Percentiles rank a stretch among this genome's conserved stretches.
Conservation (phyloP, 495 filamentous ascomycete species). For the Collariella sp. region DNA sequence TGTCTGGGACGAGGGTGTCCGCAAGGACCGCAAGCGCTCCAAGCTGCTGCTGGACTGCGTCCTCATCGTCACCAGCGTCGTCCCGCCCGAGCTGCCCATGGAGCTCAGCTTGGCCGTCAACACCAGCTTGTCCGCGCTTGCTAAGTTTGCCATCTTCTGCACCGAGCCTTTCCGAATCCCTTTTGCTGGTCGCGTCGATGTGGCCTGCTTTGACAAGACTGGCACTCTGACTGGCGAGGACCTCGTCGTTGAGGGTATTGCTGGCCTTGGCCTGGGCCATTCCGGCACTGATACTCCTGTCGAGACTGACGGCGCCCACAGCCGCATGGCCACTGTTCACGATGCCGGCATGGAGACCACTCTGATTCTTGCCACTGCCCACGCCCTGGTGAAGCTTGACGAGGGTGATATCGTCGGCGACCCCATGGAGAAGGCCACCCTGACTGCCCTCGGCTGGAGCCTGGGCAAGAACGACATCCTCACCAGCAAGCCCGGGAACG, state of each 20-base stretch:
- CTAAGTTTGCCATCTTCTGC: slow-evolving; percentile 94
- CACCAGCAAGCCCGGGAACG: slow-evolving; percentile 42
- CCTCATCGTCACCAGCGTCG: slow-evolving; percentile 93
- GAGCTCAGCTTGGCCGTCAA: slow-evolving; percentile 96
- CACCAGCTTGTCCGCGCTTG: slow-evolving; percentile 91
- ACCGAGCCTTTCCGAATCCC: slow-evolving; percentile 99
- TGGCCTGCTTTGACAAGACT: slow-evolving; percentile 98
- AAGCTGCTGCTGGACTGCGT: slow-evolving; percentile 97
- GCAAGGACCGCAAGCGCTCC: slow-evolving; percentile 86
- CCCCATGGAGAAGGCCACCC: slow-evolving; percentile 96
- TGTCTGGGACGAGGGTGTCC: slow-evolving; percentile 94
- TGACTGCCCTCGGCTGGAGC: slow-evolving; percentile 81
- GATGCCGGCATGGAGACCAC: slow-evolving; percentile 71
- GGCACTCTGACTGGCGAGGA: slow-evolving; percentile 96
- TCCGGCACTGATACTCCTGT: slow-evolving; percentile 51
- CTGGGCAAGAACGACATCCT: slow-evolving; percentile 82
- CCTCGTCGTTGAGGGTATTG: slow-evolving; percentile 93
- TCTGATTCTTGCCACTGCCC: slow-evolving; percentile 87
- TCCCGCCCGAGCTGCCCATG: slow-evolving; percentile 96
- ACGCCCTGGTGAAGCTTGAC: slow-evolving; percentile 90
- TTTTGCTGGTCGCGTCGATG: slow-evolving; percentile 88
- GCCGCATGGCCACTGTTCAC: slow-evolving; percentile 55
- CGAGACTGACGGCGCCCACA: slow-evolving; percentile 72
- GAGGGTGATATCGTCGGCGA: slow-evolving; percentile 97
- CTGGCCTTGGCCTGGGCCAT: slow-evolving; percentile 68